These are phyloP conservation scores for Lachnellula subtilissima DNA, from an alignment of 2,329 filamentous ascomycete species.

Conservation along the genomic window DNA sequence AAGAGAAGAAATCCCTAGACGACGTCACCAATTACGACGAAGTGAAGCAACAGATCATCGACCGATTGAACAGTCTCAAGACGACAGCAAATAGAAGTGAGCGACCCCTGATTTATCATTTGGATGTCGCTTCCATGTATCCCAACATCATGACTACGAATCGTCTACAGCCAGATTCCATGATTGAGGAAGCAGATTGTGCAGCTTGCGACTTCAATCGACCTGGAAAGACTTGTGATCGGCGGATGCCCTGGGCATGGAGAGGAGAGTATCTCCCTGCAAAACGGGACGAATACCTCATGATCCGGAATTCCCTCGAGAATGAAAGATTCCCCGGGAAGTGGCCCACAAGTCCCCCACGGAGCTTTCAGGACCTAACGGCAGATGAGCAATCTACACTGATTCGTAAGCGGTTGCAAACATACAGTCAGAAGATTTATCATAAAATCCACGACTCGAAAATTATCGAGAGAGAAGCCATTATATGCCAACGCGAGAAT, in stretches of 20 bases:
- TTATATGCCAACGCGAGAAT: slow-evolving; percentile 97
- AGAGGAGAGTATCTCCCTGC: slow-evolving; percentile 94
- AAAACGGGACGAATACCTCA: slow-evolving; percentile 98
- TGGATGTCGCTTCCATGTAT: slow-evolving; percentile 99
- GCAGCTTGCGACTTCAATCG: slow-evolving; percentile 98
- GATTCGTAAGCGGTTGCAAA: slow-evolving; percentile 80
- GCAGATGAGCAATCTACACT: slow-evolving; percentile 76
- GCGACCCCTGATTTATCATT: slow-evolving; percentile 88
- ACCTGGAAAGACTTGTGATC: slow-evolving; percentile 93
- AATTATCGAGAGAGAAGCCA: slow-evolving; percentile 88
- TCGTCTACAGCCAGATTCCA: slow-evolving; percentile 94
- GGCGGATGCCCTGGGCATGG: slow-evolving; percentile 94
- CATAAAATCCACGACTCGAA: slow-evolving; percentile 97
- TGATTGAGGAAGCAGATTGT: slow-evolving; percentile 94
- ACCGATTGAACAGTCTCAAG: slow-evolving; percentile 67
- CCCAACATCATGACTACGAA: slow-evolving; percentile 99
- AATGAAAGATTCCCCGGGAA: slow-evolving; percentile 90
- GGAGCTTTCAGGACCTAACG: slow-evolving; percentile 76
- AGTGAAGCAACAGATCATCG: slow-evolving; percentile 75
- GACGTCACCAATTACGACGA: slow-evolving; percentile 79
- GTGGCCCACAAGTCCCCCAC: slow-evolving; percentile 60
- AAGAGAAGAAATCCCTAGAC: slow-evolving; percentile 76
- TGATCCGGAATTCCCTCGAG: slow-evolving; percentile 87
- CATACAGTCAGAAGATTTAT: slow-evolving; percentile 98
- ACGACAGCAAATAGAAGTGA: slow-evolving; percentile 80